Percentiles rank a stretch among this genome's conserved stretches.
These are phyloP conservation scores for Sporothrix curviconia DNA, from an alignment of 2,329 filamentous ascomycete genomes.

Conservation along the genomic window DNA sequence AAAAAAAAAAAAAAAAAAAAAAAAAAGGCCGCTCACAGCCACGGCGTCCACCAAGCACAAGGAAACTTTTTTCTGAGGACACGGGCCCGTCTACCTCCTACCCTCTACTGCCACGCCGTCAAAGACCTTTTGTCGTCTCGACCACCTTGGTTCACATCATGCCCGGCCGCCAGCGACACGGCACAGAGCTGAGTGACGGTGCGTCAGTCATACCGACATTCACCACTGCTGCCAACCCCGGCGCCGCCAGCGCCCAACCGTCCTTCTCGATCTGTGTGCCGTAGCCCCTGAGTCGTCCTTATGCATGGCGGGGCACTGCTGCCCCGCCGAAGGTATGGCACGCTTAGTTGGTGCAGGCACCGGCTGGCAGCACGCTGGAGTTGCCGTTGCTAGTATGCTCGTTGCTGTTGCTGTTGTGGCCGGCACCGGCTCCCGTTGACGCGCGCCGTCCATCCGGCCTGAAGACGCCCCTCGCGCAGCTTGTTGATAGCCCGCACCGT, in stretches of 20 bases:
- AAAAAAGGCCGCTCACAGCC: neutral
- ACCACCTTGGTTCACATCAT: conserved; percentile 49
- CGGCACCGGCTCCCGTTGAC: conserved; percentile 43
- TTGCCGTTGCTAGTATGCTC: no score
- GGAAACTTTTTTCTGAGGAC: neutral
- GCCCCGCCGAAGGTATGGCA: no score
- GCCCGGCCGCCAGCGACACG: conserved; percentile 47
- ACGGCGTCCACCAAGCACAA: neutral
- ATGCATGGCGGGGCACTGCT: no score
- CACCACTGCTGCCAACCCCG: conserved; percentile 26
- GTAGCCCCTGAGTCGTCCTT: conserved; percentile 48
- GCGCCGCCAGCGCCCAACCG: neutral
- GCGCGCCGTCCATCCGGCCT: conserved; percentile 56
- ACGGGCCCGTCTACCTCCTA: neutral
- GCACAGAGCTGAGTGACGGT: conserved; percentile 25
- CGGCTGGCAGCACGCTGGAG: no score
- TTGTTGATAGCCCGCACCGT: conserved; percentile 67
- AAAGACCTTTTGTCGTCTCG: conserved; percentile 59
- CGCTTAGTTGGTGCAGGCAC: no score
- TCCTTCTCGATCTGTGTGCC: conserved; percentile 33
- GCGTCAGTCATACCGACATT: conserved; percentile 47
- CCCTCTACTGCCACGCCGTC: conserved; percentile 33
- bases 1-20: neutral
- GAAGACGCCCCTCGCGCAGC: conserved; percentile 47
- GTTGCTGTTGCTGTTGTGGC: no score